These are phyloP conservation scores for Elsinoe batatas DNA, from an alignment of 2,329 filamentous ascomycete species.

Conservation along the genomic window DNA sequence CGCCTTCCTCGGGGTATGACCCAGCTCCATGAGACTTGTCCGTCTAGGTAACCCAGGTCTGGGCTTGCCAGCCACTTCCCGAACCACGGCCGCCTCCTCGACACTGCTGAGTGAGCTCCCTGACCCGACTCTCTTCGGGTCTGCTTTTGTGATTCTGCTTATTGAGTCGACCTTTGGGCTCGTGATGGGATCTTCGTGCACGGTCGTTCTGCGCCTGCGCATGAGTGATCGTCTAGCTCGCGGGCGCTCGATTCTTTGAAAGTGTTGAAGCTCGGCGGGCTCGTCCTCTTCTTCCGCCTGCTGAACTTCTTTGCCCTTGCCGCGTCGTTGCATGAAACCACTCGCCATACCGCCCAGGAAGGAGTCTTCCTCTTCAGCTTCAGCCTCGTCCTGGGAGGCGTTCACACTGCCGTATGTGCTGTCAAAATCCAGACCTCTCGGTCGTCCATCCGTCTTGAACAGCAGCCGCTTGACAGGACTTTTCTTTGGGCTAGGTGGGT, in stretches of 20 bases:
- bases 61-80: background rate
- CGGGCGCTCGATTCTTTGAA: background rate
- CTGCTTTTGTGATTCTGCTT: constrained; percentile 1
- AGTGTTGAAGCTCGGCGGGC: background rate
- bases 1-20: background rate
- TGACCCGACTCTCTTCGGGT: background rate
- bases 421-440: background rate
- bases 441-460: background rate
- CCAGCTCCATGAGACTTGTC: background rate
- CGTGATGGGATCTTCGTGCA: constrained; percentile 12
- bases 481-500: constrained; percentile 9
- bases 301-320: background rate
- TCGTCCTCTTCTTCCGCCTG: background rate
- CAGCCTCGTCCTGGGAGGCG: background rate
- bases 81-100: background rate
- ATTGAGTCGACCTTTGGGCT: background rate
- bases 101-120: background rate
- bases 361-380: background rate
- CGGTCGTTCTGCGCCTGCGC: constrained; percentile 2
- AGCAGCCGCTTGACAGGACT: constrained; percentile 7
- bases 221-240: background rate
- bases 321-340: background rate
- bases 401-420: constrained; percentile 5
- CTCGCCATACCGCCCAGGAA: background rate
- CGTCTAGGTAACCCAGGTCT: background rate